A percentile compares a stretch with the other conserved stretches of the same genome.
Evolutionary conservation across 116 monocot genomes (phyloP).

Genomic region (Iris pallida): DNA sequence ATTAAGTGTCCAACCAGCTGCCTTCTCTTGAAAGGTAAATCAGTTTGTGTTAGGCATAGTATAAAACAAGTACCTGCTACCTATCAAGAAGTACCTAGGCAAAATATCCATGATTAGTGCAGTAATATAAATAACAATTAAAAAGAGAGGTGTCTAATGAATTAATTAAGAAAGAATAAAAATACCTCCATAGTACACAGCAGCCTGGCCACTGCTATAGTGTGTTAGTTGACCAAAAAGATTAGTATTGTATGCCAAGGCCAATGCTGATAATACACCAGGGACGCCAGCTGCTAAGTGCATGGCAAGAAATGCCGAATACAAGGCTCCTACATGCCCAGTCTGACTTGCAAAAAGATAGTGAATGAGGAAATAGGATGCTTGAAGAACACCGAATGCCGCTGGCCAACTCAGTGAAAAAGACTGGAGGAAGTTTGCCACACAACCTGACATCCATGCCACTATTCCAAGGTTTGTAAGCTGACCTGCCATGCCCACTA

Average conservation of each 20-base stretch:
- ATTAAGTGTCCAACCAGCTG: no score
- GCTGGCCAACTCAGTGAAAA: conserved; percentile 88
- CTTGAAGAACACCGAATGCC: conserved; percentile 76
- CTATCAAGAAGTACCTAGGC: background rate
- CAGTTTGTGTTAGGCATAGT: background rate
- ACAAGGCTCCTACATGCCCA: conserved; percentile 93
- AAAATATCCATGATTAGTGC: background rate
- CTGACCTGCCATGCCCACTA: conserved; percentile 94
- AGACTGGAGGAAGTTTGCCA: conserved; percentile 66
- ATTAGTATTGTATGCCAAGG: conserved; percentile 90
- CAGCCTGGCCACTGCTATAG: conserved; percentile 98
- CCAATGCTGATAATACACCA: conserved; percentile 68
- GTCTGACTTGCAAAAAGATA: conserved; percentile 99
- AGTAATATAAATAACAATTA: background rate
- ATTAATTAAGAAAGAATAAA: background rate
- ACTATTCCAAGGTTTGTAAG: conserved; percentile 81
- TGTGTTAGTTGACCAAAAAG: conserved; percentile 90
- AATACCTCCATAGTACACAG: conserved; percentile 97
- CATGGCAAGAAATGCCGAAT: conserved; percentile 97
- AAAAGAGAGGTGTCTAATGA: background rate
- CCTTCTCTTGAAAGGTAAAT: background rate
- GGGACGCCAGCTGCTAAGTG: conserved; percentile 89
- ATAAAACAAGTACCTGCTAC: background rate
- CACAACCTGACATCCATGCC: conserved; percentile 82
- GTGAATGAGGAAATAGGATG: conserved; percentile 86